phyloP scores from a whole-genome alignment of 257 asterid genomes.

The Petunia secreta region DNA sequence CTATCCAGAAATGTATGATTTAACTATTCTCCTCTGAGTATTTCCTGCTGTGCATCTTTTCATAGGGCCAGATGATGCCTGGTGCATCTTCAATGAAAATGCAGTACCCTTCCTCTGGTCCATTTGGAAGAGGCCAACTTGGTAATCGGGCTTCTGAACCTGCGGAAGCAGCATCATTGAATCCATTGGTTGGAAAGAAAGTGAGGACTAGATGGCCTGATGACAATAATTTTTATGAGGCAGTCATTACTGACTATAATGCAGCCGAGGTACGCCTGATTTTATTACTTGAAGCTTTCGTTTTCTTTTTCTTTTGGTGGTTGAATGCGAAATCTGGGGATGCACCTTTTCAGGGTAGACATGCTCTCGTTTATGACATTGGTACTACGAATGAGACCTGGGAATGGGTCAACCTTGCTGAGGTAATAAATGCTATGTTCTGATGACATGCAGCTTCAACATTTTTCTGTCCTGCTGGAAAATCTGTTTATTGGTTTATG shows the following conservation, averaged over 20 bases:
- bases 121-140: constrained; percentile 79
- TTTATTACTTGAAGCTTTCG: neutral
- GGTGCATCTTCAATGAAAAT: constrained; percentile 65
- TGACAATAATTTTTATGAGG: constrained; percentile 92
- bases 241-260: constrained; percentile 74
- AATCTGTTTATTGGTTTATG: constrained; percentile 19
- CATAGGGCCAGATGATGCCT: constrained; percentile 53
- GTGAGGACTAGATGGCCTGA: constrained; percentile 98
- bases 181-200: constrained; percentile 77
- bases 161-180: constrained; percentile 59
- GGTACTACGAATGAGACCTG: constrained; percentile 58
- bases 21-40: constrained; percentile 27
- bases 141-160: constrained; percentile 63
- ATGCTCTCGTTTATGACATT: constrained; percentile 74
- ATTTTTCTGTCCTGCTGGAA: constrained; percentile 17
- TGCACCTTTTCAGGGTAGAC: constrained; percentile 56
- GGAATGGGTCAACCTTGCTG: constrained; percentile 77
- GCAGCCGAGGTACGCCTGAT: constrained; percentile 55
- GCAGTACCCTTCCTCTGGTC: constrained; percentile 71
- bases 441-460: constrained; percentile 18
- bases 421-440: constrained; percentile 46
- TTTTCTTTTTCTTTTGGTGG: constrained; percentile 23
- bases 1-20: neutral
- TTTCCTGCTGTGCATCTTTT: constrained; percentile 24
- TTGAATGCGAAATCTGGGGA: constrained; percentile 31